Base-by-base conservation (phyloP, 2,329 filamentous ascomycete species). In the Hortaea sp. region DNA sequence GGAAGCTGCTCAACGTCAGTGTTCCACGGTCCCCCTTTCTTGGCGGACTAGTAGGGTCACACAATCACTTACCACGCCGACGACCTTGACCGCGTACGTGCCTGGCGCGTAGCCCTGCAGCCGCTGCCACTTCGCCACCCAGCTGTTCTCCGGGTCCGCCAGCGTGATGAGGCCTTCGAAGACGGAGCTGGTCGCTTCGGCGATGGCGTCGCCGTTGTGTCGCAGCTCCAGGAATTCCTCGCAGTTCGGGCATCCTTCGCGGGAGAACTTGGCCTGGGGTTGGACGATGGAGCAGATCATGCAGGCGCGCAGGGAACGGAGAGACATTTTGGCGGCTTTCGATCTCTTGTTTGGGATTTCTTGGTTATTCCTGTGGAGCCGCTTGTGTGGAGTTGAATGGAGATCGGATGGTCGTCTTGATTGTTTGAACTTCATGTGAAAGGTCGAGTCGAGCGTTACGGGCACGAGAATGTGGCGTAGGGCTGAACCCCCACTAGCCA, bases 221-320 rank as follows among this genome's bases (percentile, higher is more conserved):
- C 79, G 77, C 50, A 97, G 83, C 66, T 87, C 82, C 49, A 98
- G 83, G 66, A 95, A 86, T 42, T 85, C 81, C 63, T 95, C 90
- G 76, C 92, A 98, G 74, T 98, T 98, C 51, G 92, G 92, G 64
- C 92, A 98, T 56, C 92, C 92, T 63, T 85, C 77, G 59, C 81
- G 78, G 60, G 82, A 76, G 76, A 98, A 98, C 66, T 86, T 84
- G 84, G 90, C 63, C 30, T 53, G 41, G 34, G 85, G 83, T 74
- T 90, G 88, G 54, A 97, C 87, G 63, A 97, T 85, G 45, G 88
- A 90, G 79, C 92, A 98, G 57, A 97, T 88, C 88, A 98, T 95
- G 75, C 92, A 98, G 61, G 92, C 92, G 69, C 92, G 89, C 57
- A 94, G 78, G 65, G 86, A 82, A 69, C 89, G 86, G 71, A 81